A percentile compares a stretch with the other conserved stretches of the same genome.
Conservation (phyloP, 306 rosid genomes). For the Pachyrhizus erosus region DNA sequence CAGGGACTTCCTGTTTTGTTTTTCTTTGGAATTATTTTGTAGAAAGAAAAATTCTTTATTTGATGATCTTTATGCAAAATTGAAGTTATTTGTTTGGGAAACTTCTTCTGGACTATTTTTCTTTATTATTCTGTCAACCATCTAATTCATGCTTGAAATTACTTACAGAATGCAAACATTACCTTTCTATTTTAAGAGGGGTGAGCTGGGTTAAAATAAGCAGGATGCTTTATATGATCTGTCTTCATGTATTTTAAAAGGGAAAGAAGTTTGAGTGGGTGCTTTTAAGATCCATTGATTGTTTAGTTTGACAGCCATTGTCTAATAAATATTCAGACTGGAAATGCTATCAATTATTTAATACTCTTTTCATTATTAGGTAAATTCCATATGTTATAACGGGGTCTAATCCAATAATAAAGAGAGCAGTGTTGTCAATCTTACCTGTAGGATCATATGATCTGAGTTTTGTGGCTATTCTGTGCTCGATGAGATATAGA, state of each 20-base stretch:
- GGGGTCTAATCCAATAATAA: neutral
- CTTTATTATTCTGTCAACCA: conserved; percentile 20
- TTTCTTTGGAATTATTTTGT: conserved; percentile 27
- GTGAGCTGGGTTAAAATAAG: conserved; percentile 21
- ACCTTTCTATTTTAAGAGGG: conserved; percentile 9
- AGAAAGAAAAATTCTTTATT: neutral
- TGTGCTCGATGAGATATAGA: neutral
- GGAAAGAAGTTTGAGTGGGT: conserved; percentile 18
- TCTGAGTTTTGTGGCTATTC: neutral
- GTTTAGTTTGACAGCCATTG: conserved; percentile 10
- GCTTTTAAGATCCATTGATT: conserved; percentile 3
- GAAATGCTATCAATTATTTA: neutral
- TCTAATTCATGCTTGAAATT: conserved; percentile 3
- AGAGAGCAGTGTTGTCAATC: neutral
- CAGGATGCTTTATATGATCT: conserved; percentile 27
- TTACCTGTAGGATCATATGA: neutral
- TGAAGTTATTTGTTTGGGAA: conserved; percentile 24
- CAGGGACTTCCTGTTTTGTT: conserved; percentile 3
- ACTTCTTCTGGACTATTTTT: conserved; percentile 18
- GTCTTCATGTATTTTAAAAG: conserved; percentile 4
- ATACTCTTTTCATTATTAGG: neutral
- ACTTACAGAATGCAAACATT: conserved; percentile 1
- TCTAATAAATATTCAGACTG: neutral
- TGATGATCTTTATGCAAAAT: conserved; percentile 20
- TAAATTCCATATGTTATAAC: neutral